A percentile compares a stretch with the other conserved stretches of the same genome.
Conservation (phyloP, 805 yeast genomes). For the Cyberlindnera maritima region DNA sequence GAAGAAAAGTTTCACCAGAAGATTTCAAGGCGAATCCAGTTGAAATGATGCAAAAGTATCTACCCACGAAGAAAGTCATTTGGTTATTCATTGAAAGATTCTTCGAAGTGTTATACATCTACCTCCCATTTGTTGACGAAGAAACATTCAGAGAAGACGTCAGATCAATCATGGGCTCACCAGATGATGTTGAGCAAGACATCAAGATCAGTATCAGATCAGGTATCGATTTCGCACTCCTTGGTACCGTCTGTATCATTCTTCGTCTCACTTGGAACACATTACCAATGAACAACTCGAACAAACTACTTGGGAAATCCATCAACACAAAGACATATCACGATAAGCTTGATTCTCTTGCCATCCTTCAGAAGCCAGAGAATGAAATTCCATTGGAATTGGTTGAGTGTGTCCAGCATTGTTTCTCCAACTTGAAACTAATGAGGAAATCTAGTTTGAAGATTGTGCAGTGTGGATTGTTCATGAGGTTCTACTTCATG, state of each 20-base stretch:
- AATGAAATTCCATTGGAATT: conserved; percentile 39
- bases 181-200: conserved; percentile 29
- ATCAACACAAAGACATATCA: conserved; percentile 18
- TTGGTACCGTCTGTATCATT: conserved; percentile 52
- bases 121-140: conserved; percentile 67
- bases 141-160: conserved; percentile 43
- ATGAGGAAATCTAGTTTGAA: conserved; percentile 44
- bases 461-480: conserved; percentile 58
- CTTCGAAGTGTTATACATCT: conserved; percentile 58
- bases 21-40: conserved; percentile 29
- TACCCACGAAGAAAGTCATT: conserved; percentile 55
- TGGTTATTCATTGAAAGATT: conserved; percentile 58
- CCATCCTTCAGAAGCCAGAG: conserved; percentile 36
- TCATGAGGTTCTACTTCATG: conserved; percentile 51
- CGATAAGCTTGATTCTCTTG: conserved; percentile 17
- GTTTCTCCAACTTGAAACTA: conserved; percentile 40
- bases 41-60: conserved; percentile 36
- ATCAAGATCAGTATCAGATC: conserved; percentile 33
- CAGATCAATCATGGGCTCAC: conserved; percentile 42
- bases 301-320: conserved; percentile 16
- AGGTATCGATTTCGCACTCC: conserved; percentile 41
- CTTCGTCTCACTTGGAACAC: conserved; percentile 56
- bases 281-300: conserved; percentile 39
- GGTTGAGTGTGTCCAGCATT: conserved; percentile 44
- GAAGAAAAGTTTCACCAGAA: conserved; percentile 16